Evolutionary conservation across 176 grass and related monocot genomes (phyloP).

Genomic region (Neostapfia colusana): DNA sequence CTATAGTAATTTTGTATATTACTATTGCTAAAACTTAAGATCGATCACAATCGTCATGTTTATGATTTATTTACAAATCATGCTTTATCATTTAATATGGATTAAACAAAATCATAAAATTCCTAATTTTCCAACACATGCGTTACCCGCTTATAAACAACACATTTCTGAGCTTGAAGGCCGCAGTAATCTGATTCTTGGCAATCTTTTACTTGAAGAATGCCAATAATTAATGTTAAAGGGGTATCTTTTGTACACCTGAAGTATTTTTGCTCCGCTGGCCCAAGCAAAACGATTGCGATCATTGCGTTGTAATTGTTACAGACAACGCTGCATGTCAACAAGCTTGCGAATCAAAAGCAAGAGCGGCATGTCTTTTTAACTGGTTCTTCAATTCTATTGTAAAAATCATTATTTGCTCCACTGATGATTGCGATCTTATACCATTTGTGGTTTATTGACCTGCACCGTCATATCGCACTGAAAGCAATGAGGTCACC

Average conservation of each 20-base stretch:
- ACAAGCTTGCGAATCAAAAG: neutral
- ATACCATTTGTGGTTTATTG: neutral
- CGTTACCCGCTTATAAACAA: too few species aligned
- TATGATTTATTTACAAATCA: too few species aligned
- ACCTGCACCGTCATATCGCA: slow-evolving; percentile 23
- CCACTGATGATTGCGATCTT: neutral
- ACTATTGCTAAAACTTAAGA: too few species aligned
- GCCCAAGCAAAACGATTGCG: neutral
- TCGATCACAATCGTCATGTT: too few species aligned
- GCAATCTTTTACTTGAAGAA: slow-evolving; percentile 28
- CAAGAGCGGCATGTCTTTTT: neutral
- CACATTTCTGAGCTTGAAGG: too few species aligned
- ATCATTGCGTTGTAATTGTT: neutral
- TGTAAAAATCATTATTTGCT: neutral
- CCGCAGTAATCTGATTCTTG: neutral
- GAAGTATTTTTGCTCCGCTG: neutral
- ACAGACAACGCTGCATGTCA: neutral
- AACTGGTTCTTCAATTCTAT: neutral
- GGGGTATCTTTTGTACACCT: neutral
- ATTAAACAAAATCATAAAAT: too few species aligned
- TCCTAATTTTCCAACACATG: too few species aligned
- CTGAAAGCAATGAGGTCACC: slow-evolving; percentile 25
- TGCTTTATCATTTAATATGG: too few species aligned
- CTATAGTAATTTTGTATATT: too few species aligned
- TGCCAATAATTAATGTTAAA: neutral